Base-by-base conservation (phyloP, 208 protist genomes). In the Naegleria lovaniensis region DNA sequence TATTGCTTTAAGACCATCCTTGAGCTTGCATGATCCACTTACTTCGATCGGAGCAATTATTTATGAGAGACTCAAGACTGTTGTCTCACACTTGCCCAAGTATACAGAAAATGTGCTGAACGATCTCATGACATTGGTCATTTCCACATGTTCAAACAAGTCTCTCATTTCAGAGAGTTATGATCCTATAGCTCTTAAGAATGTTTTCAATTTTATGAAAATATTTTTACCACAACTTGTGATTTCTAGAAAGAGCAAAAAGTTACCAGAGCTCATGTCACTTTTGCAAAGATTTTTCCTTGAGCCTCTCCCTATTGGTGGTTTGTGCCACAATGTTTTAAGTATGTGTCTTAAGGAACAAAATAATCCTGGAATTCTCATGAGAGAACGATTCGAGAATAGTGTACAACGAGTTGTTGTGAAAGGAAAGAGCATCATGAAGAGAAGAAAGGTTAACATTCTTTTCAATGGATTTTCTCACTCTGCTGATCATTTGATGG, bases 381-480 rank as follows among this genome's bases (percentile, higher is more conserved):
- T 38, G 19, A 48, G 84, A 88, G 84, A 88, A 58, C 5, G 84
- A 58, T 88, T 88, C 36, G 84, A 88, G 16, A 58, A 5, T 0
- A 58, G 41, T 33, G 22, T 88, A n/a, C 19, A 39, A 36, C 6
- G 41, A 33, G 13, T 22, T 5, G 55, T 33, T 4, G 84, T 58
- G 4, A 88, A 88, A 0, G 76, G 76, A 33, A 88, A 88, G 9
- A 38, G 36, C 19, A 51, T 87, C 22, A 38, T 40, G 19, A 87
- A 87, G 38, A 41, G 36, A 85, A 22, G 22, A 58, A 88, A 58
- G 55, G 84, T 88, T 59, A 1, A 58, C 36, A 11, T 88, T 58
- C n/a, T 88, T 58, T 88, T 58, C 41, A 88, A 88, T 88, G 25
- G 25, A 58, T 59, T n/a, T 5, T 59, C 41, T n/a, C n/a, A 88